Evolutionary conservation across 2,329 filamentous ascomycete species (phyloP).

Genomic region (Didymella arachidicola): DNA sequence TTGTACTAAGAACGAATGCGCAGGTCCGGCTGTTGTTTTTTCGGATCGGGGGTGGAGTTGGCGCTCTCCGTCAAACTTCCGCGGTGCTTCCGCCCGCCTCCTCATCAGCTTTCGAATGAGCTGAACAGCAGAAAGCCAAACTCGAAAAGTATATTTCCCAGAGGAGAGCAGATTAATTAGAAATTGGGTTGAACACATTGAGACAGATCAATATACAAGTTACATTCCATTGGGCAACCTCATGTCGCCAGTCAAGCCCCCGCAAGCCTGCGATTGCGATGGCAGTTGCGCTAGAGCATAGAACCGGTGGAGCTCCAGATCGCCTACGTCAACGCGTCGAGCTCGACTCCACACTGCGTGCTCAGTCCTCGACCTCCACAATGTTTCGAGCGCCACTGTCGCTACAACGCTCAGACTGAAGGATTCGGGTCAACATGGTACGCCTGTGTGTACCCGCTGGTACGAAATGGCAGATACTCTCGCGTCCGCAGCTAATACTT

Average conservation of each 20-base stretch:
- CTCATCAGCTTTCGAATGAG: not conserved
- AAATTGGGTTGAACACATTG: not conserved
- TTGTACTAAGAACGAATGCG: not conserved
- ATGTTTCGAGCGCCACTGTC: not conserved
- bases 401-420: not conserved
- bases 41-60: not conserved
- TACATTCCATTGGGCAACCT: not conserved
- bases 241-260: not conserved
- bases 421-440: constrained; percentile 27
- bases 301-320: constrained; percentile 9
- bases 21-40: not conserved
- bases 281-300: constrained; percentile 6
- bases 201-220: not conserved
- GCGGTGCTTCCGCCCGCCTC: not conserved
- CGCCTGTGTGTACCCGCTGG: constrained; percentile 36
- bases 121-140: not conserved
- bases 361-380: not conserved
- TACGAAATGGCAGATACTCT: not conserved
- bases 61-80: not conserved
- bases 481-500: constrained; percentile 12
- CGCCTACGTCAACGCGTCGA: constrained; percentile 22
- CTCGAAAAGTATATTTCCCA: not conserved
- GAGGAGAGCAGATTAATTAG: not conserved
- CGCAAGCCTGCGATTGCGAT: constrained; percentile 10
- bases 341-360: constrained; percentile 2